A percentile compares a stretch with the other conserved stretches of the same genome.
Evolutionary conservation across 345 rosid species (phyloP).

Genomic region (Eucalyptus camaldulensis): DNA sequence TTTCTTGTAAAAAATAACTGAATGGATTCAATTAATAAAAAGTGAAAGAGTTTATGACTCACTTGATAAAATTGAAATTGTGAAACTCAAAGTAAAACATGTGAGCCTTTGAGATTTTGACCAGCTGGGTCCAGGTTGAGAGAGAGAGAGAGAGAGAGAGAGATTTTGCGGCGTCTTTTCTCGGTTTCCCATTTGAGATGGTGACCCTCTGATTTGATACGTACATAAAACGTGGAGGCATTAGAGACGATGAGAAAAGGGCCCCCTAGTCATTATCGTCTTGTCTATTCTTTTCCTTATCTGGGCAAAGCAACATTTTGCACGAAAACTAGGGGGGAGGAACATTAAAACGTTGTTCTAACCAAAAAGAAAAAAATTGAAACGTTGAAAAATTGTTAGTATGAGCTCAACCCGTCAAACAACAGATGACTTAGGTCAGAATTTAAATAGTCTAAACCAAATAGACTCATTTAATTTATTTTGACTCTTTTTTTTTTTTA

Average conservation of each 20-base stretch:
- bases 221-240: background rate
- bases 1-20: no score
- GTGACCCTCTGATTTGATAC: background rate
- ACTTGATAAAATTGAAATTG: no score
- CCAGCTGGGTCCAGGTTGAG: background rate
- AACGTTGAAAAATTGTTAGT: background rate
- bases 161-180: background rate
- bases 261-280: background rate
- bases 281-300: background rate
- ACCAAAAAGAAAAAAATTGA: no score
- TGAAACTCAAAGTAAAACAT: background rate
- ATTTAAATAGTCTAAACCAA: no score
- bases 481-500: no score
- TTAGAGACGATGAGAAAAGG: background rate
- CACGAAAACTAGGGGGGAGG: background rate
- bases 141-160: background rate
- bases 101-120: background rate
- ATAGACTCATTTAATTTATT: no score
- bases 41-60: no score
- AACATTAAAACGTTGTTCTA: background rate
- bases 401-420: no score
- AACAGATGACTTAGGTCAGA: no score
- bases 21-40: no score
- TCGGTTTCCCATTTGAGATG: background rate
- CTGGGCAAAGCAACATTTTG: background rate